Percentiles rank a stretch among this genome's conserved stretches.
phyloP scores from a whole-genome alignment of 345 rosid species.

The Linum trigynum region DNA sequence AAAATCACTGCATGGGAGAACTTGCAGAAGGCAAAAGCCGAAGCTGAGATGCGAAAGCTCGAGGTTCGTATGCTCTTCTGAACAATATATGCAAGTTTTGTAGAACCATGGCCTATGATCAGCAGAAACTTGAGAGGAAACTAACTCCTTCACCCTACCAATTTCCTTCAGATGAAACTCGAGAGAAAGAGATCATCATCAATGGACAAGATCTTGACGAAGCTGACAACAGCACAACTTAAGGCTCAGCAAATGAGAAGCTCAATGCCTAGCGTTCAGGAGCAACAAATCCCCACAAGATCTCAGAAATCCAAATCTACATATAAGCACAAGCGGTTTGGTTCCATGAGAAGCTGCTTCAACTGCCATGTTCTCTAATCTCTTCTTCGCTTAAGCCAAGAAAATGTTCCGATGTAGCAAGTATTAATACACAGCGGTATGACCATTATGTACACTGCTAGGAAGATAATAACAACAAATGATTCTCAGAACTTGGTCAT shows the following conservation, averaged over 20 bases:
- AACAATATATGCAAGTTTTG: not conserved
- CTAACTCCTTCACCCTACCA: not conserved
- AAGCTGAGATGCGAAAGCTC: conserved; percentile 78
- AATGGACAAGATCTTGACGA: conserved; percentile 74
- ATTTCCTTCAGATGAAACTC: conserved; percentile 51
- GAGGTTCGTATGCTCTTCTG: conserved; percentile 38
- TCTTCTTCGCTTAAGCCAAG: not conserved
- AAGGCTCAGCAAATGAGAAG: conserved; percentile 76
- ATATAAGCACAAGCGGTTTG: conserved; percentile 25
- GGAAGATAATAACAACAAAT: no score
- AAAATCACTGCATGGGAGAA: conserved; percentile 95
- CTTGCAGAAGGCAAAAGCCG: conserved; percentile 90
- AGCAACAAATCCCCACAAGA: conserved; percentile 22
- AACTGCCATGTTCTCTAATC: conserved; percentile 24
- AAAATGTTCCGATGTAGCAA: no score
- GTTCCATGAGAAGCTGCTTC: conserved; percentile 45
- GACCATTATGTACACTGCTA: no score
- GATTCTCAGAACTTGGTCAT: no score
- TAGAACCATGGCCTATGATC: not conserved
- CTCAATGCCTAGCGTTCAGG: conserved; percentile 28
- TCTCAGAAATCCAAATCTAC: conserved; percentile 31
- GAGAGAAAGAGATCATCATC: conserved; percentile 84
- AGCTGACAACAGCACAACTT: conserved; percentile 51
- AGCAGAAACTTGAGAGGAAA: not conserved
- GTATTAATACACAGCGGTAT: no score